phyloP scores from a whole-genome alignment of 108 stramenopile species.

The Epithemia pelagica region DNA sequence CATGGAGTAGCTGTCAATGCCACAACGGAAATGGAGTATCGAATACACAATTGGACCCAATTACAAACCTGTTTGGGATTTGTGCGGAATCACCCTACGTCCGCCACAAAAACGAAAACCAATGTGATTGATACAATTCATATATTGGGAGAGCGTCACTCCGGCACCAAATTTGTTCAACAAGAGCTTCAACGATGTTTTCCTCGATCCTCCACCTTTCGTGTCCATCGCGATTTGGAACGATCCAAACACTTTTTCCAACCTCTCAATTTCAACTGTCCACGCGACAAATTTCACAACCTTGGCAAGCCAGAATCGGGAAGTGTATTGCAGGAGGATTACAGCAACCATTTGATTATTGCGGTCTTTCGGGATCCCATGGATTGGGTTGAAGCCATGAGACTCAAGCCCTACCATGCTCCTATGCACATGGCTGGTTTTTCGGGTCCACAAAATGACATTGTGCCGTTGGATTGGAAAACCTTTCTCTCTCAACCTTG shows the following conservation, averaged over 20 bases:
- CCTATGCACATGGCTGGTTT: constrained; percentile 6
- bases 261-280: background rate
- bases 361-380: constrained; percentile 50
- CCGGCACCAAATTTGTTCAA: constrained; percentile 45
- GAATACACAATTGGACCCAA: background rate
- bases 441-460: background rate
- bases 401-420: constrained; percentile 17
- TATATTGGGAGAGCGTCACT: constrained; percentile 38
- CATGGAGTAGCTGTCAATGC: too few species aligned
- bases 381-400: constrained; percentile 43
- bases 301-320: too few species aligned
- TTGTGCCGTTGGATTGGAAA: constrained; percentile 9
- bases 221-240: constrained; percentile 13
- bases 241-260: constrained; percentile 28
- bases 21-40: too few species aligned
- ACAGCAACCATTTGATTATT: constrained; percentile 29
- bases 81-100: background rate
- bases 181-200: constrained; percentile 16
- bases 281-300: background rate
- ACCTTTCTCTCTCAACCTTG: constrained; percentile 6
- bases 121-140: constrained; percentile 16
- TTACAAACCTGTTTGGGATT: background rate
- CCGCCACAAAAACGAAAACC: background rate
- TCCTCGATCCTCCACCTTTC: constrained; percentile 5
- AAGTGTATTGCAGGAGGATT: background rate